A percentile compares a stretch with the other conserved stretches of the same genome.
Evolutionary conservation across 495 filamentous ascomycete species (phyloP).

Genomic region (Tuber microsphaerosporum): DNA sequence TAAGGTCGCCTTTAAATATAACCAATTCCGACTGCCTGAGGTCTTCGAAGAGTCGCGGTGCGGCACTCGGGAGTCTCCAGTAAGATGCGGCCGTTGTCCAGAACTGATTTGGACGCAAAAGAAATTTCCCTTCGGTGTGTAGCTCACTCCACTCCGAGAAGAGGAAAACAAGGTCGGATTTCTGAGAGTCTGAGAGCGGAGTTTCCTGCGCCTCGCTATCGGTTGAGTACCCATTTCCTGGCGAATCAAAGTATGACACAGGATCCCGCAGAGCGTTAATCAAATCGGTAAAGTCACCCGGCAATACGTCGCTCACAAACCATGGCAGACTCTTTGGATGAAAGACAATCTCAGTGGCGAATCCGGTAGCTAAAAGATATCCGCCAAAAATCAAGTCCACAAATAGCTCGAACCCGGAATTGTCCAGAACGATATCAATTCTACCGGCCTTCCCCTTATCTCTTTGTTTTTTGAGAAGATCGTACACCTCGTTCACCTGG

Average conservation of each 20-base stretch:
- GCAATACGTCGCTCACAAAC: conserved; percentile 94
- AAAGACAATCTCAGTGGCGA: conserved; percentile 81
- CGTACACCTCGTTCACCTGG: too few relatives aligned
- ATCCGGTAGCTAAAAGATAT: conserved; percentile 69
- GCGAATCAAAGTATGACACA: conserved; percentile 59
- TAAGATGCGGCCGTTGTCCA: conserved; percentile 82
- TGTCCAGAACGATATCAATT: conserved; percentile 91
- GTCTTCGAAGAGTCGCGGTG: conserved; percentile 63
- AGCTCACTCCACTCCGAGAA: conserved; percentile 72
- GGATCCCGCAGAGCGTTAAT: conserved; percentile 69
- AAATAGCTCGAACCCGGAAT: conserved; percentile 92
- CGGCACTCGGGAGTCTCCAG: conserved; percentile 71
- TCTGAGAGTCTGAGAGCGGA: conserved; percentile 60
- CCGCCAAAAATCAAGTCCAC: conserved; percentile 88
- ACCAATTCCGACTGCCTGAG: conserved; percentile 81
- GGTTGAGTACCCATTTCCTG: conserved; percentile 51
- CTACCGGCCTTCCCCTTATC: conserved; percentile 51
- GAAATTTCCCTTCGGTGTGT: conserved; percentile 72
- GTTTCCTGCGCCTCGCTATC: conserved; percentile 55
- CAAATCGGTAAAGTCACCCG: conserved; percentile 71
- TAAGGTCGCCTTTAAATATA: conserved; percentile 93
- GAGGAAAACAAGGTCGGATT: conserved; percentile 61
- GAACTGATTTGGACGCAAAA: conserved; percentile 72
- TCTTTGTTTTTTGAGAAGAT: conserved; percentile 59
- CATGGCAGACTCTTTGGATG: conserved; percentile 92